Conservation (phyloP, 345 rosid species). For the Cochlearia excelsa region DNA sequence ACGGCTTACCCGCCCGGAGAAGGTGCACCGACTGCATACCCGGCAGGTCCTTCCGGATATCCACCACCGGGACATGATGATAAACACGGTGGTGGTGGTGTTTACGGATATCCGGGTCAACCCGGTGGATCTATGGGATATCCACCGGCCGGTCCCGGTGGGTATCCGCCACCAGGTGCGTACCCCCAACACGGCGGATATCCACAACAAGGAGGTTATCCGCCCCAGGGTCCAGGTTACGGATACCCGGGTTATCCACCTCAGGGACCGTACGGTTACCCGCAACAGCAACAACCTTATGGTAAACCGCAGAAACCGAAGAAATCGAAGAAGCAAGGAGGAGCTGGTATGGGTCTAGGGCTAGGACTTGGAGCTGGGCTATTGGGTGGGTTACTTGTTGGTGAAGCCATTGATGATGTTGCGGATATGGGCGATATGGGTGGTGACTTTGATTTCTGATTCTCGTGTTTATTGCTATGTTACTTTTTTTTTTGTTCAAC, state of each 20-base stretch:
- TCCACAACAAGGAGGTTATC: constrained; percentile 31
- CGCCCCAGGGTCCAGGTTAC: constrained; percentile 29
- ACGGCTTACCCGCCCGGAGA: constrained; percentile 39
- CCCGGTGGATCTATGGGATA: constrained; percentile 22
- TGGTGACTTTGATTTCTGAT: constrained; percentile 38
- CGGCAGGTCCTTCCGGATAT: constrained; percentile 33
- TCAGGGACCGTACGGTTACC: constrained; percentile 34
- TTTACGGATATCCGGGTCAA: constrained; percentile 24
- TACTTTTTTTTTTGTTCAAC: constrained; percentile 3
- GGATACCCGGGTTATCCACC: constrained; percentile 33
- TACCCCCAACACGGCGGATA: constrained; percentile 31
- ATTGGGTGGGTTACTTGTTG: constrained; percentile 38
- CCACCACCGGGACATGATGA: constrained; percentile 33
- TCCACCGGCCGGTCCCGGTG: constrained; percentile 19
- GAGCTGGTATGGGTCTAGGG: constrained; percentile 34
- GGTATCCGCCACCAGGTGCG: constrained; percentile 31
- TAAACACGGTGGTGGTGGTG: constrained; percentile 27
- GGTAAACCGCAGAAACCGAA: constrained; percentile 36
- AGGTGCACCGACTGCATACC: constrained; percentile 28
- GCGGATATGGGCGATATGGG: constrained; percentile 37
- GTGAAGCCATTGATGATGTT: constrained; percentile 32
- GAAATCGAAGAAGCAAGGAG: constrained; percentile 37
- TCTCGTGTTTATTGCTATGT: constrained; percentile 1
- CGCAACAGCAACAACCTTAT: constrained; percentile 25
- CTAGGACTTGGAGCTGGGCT: constrained; percentile 45